These are phyloP conservation scores for Cyclostephanos tholiformis DNA, from an alignment of 108 stramenopile species.

Conservation along the genomic window DNA sequence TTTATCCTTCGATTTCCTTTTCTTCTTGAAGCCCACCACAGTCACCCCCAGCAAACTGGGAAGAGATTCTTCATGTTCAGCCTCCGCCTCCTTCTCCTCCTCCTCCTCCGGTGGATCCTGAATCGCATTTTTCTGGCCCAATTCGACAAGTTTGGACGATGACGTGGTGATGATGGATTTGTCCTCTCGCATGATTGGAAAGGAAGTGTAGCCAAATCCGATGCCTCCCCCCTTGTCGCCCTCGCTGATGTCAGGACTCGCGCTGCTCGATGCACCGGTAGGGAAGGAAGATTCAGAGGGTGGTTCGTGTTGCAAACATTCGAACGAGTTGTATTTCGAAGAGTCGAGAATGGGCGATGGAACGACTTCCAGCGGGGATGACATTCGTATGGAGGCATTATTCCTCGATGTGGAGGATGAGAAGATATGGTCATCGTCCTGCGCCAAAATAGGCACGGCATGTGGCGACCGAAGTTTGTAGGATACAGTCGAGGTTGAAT, in stretches of 20 bases:
- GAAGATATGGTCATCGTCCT: background rate
- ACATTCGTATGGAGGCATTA: background rate
- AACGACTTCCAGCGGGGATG: background rate
- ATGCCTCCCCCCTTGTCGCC: slow-evolving; percentile 45
- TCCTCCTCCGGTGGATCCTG: slow-evolving; percentile 12
- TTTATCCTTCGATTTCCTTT: slow-evolving; percentile 26
- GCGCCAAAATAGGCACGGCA: background rate
- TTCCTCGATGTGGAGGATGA: slow-evolving; percentile 1
- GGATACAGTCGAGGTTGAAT: background rate
- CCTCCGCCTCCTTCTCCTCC: no score
- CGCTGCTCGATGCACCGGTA: slow-evolving; percentile 8
- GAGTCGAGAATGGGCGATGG: background rate
- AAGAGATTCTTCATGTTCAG: background rate
- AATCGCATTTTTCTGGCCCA: slow-evolving; percentile 5
- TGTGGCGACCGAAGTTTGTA: background rate
- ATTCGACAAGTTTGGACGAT: slow-evolving; percentile 41
- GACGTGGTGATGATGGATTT: slow-evolving; percentile 38
- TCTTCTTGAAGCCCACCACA: slow-evolving; percentile 35
- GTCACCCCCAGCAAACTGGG: slow-evolving; percentile 33
- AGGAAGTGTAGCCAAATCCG: slow-evolving; percentile 9
- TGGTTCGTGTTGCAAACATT: background rate
- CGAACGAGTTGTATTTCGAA: background rate
- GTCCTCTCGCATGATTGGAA: slow-evolving; percentile 4
- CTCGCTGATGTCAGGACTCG: slow-evolving; percentile 40
- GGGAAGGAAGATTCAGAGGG: slow-evolving; percentile 9